A percentile compares a stretch with the other conserved stretches of the same genome.
phyloP scores from a whole-genome alignment of 345 rosid species.

The Anastatica hierochuntica region DNA sequence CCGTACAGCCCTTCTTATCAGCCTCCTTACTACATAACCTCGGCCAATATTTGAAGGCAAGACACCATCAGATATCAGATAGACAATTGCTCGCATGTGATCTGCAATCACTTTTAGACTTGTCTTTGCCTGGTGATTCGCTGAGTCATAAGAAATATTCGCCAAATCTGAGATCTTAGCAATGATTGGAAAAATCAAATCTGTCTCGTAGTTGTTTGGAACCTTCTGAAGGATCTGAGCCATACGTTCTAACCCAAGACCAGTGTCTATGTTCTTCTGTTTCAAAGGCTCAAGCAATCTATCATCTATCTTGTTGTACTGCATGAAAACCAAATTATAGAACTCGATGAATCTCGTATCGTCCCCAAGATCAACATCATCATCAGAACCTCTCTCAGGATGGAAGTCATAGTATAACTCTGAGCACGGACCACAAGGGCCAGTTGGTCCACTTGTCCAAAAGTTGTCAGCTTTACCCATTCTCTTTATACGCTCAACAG shows the following conservation, averaged over 20 bases:
- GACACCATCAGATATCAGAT: slow-evolving; percentile 89
- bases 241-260: slow-evolving; percentile 88
- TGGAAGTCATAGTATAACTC: slow-evolving; percentile 88
- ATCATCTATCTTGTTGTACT: slow-evolving; percentile 77
- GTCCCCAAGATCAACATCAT: slow-evolving; percentile 83
- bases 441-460: slow-evolving; percentile 89
- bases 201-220: slow-evolving; percentile 95
- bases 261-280: slow-evolving; percentile 90
- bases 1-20: slow-evolving; percentile 87
- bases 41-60: slow-evolving; percentile 87
- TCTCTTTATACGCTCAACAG: slow-evolving; percentile 64
- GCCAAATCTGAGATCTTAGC: slow-evolving; percentile 63
- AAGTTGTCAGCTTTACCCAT: slow-evolving; percentile 95
- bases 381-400: slow-evolving; percentile 63
- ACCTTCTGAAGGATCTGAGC: slow-evolving; percentile 92
- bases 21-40: slow-evolving; percentile 89
- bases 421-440: slow-evolving; percentile 98
- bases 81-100: slow-evolving; percentile 81
- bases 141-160: slow-evolving; percentile 47
- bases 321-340: slow-evolving; percentile 94
- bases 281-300: slow-evolving; percentile 77
- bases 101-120: slow-evolving; percentile 83
- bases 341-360: slow-evolving; percentile 85
- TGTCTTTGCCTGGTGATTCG: slow-evolving; percentile 44
- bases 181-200: slow-evolving; percentile 83